Evolutionary conservation across 345 rosid genomes (phyloP).

Genomic region (Salix suchowensis): DNA sequence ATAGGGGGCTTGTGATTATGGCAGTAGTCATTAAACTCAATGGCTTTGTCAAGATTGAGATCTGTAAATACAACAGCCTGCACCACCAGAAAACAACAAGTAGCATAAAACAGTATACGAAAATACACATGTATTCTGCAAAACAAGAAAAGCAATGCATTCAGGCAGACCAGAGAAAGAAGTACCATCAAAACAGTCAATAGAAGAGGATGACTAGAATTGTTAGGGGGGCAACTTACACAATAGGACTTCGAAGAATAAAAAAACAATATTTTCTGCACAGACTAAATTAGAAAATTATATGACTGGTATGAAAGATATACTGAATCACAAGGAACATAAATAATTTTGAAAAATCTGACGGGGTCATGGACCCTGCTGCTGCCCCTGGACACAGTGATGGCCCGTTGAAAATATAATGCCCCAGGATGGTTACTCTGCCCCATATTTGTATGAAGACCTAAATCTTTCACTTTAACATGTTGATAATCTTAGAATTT

Average conservation of each 20-base stretch:
- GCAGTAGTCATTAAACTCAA: conserved; percentile 79
- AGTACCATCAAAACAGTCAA: background rate
- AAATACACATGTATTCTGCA: background rate
- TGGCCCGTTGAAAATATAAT: background rate
- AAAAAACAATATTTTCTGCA: background rate
- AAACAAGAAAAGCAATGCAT: background rate
- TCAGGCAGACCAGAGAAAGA: background rate
- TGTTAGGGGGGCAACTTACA: background rate
- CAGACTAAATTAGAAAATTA: background rate
- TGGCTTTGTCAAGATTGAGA: conserved; percentile 64
- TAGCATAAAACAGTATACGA: background rate
- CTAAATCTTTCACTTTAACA: background rate
- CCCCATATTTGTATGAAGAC: background rate
- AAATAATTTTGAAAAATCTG: background rate
- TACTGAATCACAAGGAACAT: background rate
- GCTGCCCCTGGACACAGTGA: background rate
- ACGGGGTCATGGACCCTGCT: background rate
- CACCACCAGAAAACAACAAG: conserved; percentile 12
- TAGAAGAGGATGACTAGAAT: background rate
- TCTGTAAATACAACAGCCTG: conserved; percentile 95
- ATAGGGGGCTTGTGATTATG: conserved; percentile 85
- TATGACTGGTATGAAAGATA: background rate
- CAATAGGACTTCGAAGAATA: background rate
- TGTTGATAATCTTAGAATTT: background rate
- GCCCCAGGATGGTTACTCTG: background rate